Base-by-base conservation (phyloP, 2,329 filamentous ascomycete genomes). In the Colletotrichum cordylinicola region DNA sequence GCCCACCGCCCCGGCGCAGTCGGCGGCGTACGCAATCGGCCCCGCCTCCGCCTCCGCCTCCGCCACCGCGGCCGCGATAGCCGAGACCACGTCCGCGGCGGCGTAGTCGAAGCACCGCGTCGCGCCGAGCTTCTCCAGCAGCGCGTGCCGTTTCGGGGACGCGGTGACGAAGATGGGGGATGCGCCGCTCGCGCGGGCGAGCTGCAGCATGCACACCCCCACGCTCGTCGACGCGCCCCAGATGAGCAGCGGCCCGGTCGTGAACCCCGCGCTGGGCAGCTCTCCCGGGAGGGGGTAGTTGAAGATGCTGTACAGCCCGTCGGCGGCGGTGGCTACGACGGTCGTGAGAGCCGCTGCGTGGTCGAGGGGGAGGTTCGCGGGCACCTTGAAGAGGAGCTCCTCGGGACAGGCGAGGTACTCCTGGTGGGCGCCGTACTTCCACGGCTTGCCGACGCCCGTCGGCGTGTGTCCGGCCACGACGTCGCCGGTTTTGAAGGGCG, bases 211-310 rank as follows among this genome's bases (percentile, higher is more conserved):
- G 27, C 79, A 80, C 35, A 80, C 77, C 9, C 85, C 85, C 1
- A 86, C 84, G 52, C 79, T 80, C 2, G 81, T 81, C 6, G 80
- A 81, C 9, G 82, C 85, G n/a, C 84, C 85, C 85, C 85, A 86
- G 58, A 86, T 80, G 18, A 86, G 72, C 8, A 85, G 8, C 2
- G 79, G 79, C 8, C 80, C 75, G 2, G 71, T 72, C 8, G 71
- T 74, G 8, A 76, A 62, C 16, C 27, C 70, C 4, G 2, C 27
- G 10, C 74, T 35, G 2, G 77, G n/a, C 12, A 65, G 60, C 6
- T 73, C 71, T 4, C 56, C 66, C 0, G 78, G 77, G 2, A 77
- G 70, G 6, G 67, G 74, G 16, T 77, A 69, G 1, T 77, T 77
- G 8, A 80, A 74, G 27, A 77, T 64, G 43, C 79, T 79, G 68